Base-by-base conservation (phyloP, 768 basidiomycete species). In the Melanogaster broomeanus region DNA sequence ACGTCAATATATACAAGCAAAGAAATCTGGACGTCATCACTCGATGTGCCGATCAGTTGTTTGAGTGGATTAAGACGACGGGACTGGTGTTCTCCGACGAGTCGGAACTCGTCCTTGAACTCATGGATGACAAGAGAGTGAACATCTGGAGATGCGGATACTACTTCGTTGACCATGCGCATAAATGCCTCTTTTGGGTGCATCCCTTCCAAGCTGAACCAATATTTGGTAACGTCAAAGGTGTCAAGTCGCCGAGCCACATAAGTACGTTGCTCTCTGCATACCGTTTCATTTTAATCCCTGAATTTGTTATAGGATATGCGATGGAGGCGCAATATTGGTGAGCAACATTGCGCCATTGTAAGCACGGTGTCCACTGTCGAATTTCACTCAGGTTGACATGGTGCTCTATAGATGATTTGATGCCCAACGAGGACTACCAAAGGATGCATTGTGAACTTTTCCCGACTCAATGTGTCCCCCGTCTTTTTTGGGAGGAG, bases 111-210 rank as follows among this genome's bases (percentile, higher is more conserved):
- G 37, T 40, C 15, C 38, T 52, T 6, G 44, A 52, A 30, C 15
- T 52, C 18, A 39, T 52, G 30, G n/a, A 21, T 21, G 30, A 31
- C 19, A 41, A 33, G 33, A 41, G 15, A 18, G n/a, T 25, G 1
- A 41, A 41, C 18, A 27, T 45, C 15, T 45, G 44, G 51, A 7
- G 38, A 11, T 53, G 49, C 28, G 52, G 70, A 52, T 80, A 81
- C 57, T 80, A 79, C 54, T 76, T 74, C 43, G 75, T 72, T 13
- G 68, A 79, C 53, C 78, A 80, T 47, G 33, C 56, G 0, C 61
- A 62, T 0, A 72, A 75, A 13, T 60, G 66, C 10, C 63, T 80
- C 16, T 83, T 82, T 49, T 84, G 76, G 70, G 49, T 81, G 19
- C 72, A 81, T 37, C 50, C 67, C 0, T 74, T 70, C 30, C 53